Evolutionary conservation across 2,329 filamentous ascomycete genomes (phyloP).

Genomic region (Didymella arachidicola): DNA sequence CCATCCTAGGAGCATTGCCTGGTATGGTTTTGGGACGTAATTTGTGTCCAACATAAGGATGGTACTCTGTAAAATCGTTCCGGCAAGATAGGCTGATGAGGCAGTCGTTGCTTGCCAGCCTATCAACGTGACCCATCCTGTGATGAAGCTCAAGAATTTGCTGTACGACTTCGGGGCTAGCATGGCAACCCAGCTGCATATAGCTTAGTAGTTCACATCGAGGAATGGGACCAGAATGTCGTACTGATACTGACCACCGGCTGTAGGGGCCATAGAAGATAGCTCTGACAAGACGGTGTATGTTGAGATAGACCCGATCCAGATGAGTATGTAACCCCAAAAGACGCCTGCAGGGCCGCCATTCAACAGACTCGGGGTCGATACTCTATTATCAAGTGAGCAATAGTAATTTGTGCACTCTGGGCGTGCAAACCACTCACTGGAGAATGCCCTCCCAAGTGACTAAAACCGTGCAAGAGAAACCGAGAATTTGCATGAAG

Average conservation of each 20-base stretch:
- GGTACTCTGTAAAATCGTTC: neutral
- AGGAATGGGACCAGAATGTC: neutral
- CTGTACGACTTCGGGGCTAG: neutral
- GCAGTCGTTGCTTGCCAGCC: neutral
- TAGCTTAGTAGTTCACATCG: neutral
- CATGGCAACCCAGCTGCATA: neutral
- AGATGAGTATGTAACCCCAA: neutral
- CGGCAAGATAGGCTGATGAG: neutral
- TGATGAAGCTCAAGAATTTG: neutral
- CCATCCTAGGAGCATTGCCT: neutral
- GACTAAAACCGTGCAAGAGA: neutral
- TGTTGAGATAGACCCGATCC: neutral
- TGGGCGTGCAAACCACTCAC: neutral
- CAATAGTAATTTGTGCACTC: neutral
- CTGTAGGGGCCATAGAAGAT: neutral
- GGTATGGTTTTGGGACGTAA: neutral
- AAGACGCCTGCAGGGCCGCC: neutral
- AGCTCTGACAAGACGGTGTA: neutral
- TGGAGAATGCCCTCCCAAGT: neutral
- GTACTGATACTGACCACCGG: neutral
- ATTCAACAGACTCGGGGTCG: neutral
- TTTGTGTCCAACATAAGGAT: neutral
- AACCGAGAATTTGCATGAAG: neutral
- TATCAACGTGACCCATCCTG: neutral
- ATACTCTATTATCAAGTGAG: neutral